These are phyloP conservation scores for Trypanosomatidae sp. DNA, from an alignment of 208 protist species.

Conservation along the genomic window DNA sequence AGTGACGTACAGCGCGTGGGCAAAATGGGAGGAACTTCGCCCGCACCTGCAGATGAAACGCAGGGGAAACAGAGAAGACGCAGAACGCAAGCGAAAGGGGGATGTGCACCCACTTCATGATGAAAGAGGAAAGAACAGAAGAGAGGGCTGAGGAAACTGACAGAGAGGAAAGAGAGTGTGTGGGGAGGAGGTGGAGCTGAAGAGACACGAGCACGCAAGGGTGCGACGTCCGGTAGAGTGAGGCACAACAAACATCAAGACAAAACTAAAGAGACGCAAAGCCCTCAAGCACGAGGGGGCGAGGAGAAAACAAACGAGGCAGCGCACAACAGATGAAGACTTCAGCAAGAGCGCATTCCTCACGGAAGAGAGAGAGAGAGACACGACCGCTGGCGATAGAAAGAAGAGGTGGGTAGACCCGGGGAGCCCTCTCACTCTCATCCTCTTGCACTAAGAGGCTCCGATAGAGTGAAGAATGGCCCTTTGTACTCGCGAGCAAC, in stretches of 20 bases:
- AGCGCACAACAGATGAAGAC: not conserved
- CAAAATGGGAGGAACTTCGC: not conserved
- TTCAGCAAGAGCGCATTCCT: not conserved
- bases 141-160: not conserved
- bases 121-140: conserved; percentile 4
- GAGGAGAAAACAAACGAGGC: not conserved
- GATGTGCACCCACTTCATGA: too few relatives aligned
- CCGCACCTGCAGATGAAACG: not conserved
- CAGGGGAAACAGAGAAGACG: not conserved
- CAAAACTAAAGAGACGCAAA: not conserved
- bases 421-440: not conserved
- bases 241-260: not conserved
- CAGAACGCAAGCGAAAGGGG: not conserved
- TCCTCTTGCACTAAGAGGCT: not conserved
- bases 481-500: not conserved
- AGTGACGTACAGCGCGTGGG: too few relatives aligned
- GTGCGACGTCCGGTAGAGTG: not conserved
- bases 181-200: not conserved
- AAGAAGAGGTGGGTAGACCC: not conserved
- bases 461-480: not conserved
- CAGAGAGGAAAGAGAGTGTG: not conserved
- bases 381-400: not conserved
- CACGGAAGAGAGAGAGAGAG: conserved; percentile 3
- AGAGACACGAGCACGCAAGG: not conserved
- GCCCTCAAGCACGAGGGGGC: not conserved